Percentiles rank a stretch among this genome's conserved stretches.
These are phyloP conservation scores for Penicillium malachiteum DNA, from an alignment of 495 filamentous ascomycete species.

Conservation along the genomic window DNA sequence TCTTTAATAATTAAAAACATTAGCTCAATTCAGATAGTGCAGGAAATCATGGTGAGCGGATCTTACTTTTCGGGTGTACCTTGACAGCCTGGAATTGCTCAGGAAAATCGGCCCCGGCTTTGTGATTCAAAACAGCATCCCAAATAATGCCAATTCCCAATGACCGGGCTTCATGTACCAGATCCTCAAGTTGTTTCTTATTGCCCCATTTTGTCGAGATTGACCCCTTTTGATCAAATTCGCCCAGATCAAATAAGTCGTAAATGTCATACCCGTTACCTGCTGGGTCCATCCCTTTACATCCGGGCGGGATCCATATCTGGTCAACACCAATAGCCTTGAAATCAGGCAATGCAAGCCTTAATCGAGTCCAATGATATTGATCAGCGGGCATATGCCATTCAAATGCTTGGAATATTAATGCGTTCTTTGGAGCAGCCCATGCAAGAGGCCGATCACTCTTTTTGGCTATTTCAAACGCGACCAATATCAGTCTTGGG, in stretches of 20 bases:
- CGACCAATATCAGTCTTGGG: not conserved
- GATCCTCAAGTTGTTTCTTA: conserved; percentile 57
- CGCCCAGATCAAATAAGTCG: conserved; percentile 73
- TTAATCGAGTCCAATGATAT: conserved; percentile 63
- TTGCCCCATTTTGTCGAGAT: conserved; percentile 71
- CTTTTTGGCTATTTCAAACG: conserved; percentile 1
- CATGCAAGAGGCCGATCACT: conserved; percentile 36
- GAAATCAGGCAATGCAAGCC: conserved; percentile 50
- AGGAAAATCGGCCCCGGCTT: conserved; percentile 64
- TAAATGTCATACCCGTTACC: conserved; percentile 80
- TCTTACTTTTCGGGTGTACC: conserved; percentile 55
- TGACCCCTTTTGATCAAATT: conserved; percentile 71
- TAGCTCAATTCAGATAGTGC: not conserved
- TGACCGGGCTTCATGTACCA: conserved; percentile 51
- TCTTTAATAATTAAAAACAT: conserved; percentile 30
- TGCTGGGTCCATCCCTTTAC: conserved; percentile 62
- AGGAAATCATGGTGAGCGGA: not conserved
- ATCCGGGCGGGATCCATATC: conserved; percentile 73
- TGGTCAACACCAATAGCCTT: conserved; percentile 62
- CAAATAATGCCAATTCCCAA: conserved; percentile 61
- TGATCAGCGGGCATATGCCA: conserved; percentile 69
- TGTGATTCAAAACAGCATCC: conserved; percentile 78
- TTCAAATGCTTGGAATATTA: conserved; percentile 72
- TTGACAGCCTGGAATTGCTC: conserved; percentile 61
- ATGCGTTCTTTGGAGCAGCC: conserved; percentile 49